Conservation (phyloP, 2,329 filamentous ascomycete genomes). For the Aspergillus sp. region DNA sequence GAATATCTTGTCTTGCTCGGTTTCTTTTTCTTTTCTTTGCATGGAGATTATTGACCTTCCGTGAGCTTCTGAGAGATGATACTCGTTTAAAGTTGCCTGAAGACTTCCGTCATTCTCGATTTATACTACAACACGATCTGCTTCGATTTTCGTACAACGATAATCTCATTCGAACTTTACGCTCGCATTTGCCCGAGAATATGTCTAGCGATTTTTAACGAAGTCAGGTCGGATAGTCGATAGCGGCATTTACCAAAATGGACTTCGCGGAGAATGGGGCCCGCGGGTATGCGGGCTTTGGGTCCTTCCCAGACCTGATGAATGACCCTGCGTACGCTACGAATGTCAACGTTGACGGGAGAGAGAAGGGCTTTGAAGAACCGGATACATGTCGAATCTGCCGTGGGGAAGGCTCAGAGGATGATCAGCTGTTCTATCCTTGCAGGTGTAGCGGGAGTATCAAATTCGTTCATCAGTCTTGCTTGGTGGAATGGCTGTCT, state of each 20-base stretch:
- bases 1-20: not conserved
- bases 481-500: conserved; percentile 96
- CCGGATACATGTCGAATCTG: conserved; percentile 95
- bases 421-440: conserved; percentile 89
- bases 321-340: conserved; percentile 49
- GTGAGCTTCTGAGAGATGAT: not conserved
- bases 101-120: not conserved
- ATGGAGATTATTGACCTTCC: not conserved
- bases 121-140: not conserved
- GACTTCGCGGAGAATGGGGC: conserved; percentile 18
- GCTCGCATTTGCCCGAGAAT: conserved; percentile 1
- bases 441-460: conserved; percentile 99
- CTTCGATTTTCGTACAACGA: not conserved
- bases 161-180: not conserved
- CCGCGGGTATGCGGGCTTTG: conserved; percentile 14
- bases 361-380: conserved; percentile 42
- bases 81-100: not conserved
- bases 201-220: conserved; percentile 19
- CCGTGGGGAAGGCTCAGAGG: conserved; percentile 71
- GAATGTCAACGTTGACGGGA: conserved; percentile 28
- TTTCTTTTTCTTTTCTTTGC: not conserved
- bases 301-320: conserved; percentile 46
- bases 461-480: conserved; percentile 96
- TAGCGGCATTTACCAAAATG: conserved; percentile 17
- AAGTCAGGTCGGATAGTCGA: conserved; percentile 12